Base-by-base conservation (phyloP, 345 rosid genomes). In the Ceriops decandra region DNA sequence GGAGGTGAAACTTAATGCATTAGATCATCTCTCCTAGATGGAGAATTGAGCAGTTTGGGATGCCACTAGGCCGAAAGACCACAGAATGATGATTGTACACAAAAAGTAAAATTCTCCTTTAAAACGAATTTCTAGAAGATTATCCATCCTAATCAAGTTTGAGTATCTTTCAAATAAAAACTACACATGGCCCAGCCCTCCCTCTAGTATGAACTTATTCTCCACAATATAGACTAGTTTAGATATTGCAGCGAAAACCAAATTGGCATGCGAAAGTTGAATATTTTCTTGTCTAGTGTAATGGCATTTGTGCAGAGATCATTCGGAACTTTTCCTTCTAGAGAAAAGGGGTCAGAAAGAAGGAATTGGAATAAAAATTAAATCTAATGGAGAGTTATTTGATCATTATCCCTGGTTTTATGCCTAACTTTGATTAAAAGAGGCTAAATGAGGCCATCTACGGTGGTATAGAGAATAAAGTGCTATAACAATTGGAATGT, bases 381-480 rank as follows among this genome's bases (percentile, higher is more conserved):
- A 64, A 77, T 75, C 33, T 67, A 69, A 68, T 52, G 32, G 66
- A 70, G 64, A 70, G 53, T 72, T 67, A 75, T 57, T 66, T 75
- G 49, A 56, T 64, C 68, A 62, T 59, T 64, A 52, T 47, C 66
- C 62, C 61, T 70, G 64, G 68, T 65, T 63, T 79, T 74, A 79
- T 79, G 81, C 81, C 70, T 69, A 76, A 79, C 83, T 82, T 79
- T 82, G 73, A 71, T 62, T 73, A 71, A 76, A 67, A 22, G 63
- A 53, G 47, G 66, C 59, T 60, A 73, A 72, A 69, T 75, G 75
- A 67, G 73, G 36, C 75, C 71, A 70, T 76, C 56, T 76, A 53
- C 65, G 68, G 52, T 68, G 42, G 74, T 72, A 52, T 64, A 62
- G 63, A 78, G 88, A 84, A 84, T 84, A 84, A 82, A 82, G 85